Base-by-base conservation (phyloP, 345 rosid genomes). In the Passiflora organensis region DNA sequence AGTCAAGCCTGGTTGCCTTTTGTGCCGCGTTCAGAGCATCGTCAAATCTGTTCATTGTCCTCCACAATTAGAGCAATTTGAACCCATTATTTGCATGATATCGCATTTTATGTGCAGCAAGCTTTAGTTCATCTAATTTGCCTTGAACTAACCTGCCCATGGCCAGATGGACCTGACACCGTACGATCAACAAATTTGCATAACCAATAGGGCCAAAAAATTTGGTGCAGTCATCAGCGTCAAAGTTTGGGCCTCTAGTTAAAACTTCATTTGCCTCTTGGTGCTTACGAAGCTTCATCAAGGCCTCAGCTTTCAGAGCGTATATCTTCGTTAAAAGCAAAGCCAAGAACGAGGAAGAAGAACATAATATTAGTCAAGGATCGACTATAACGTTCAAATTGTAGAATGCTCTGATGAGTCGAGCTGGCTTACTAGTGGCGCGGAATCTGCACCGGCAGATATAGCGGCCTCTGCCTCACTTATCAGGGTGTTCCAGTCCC, bases 241-340 rank as follows among this genome's bases (percentile, higher is more conserved):
- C 77, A 16, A 89, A 89, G 23, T 70, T 67, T 4, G 99, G 91
- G 63, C 85, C 77, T 32, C 23, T 75, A 6, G 53, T 55, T 79
- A 85, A 57, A 54, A 78, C 72, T 17, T 78, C 83, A 24, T 77
- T 86, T 0, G 99, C 99, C 15, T 86, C 91, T 65, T 86, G 85
- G 70, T 89, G 91, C 69, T 77, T 84, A 36, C 71, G 78, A 1
- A 81, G 76, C 73, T 76, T 93, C 64, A 93, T 34, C 51, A 80
- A 66, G 8, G 97, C 99, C 78, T 93, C 99, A 21, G 96, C 91
- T 84, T 83, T 90, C 69, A 93, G 72, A 53, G 99, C 83, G 69
- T 70, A 86, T 5, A 93, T 78, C 81, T 88, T 41, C 34, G 19
- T 6, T 41, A 41, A 55, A 36, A 14, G 22, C 43, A 22, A 10